Evolutionary conservation across 345 rosid species (phyloP).

Genomic region (Moricandia arvensis): DNA sequence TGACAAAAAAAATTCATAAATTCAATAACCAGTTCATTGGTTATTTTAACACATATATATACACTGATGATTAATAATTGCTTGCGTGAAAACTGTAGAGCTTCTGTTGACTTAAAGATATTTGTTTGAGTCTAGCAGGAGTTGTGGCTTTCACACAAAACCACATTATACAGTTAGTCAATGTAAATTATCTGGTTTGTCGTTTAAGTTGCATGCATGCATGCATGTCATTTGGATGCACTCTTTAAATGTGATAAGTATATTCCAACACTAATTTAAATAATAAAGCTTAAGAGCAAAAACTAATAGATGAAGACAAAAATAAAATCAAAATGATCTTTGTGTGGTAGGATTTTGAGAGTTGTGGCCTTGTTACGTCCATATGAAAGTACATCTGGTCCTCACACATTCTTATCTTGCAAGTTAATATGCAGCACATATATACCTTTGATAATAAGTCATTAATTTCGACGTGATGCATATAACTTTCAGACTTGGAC

Average conservation of each 20-base stretch:
- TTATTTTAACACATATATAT: neutral
- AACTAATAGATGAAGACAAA: neutral
- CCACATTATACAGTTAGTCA: conserved; percentile 20
- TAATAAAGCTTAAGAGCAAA: neutral
- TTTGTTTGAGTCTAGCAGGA: conserved; percentile 15
- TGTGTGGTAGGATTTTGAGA: conserved; percentile 24
- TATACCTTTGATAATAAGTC: conserved; percentile 21
- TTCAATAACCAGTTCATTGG: neutral
- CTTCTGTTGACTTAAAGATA: conserved; percentile 18
- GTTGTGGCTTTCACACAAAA: conserved; percentile 31
- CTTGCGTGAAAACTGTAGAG: neutral
- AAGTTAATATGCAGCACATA: conserved; percentile 16
- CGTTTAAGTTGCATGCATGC: conserved; percentile 39
- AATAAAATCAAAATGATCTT: neutral
- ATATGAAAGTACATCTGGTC: conserved; percentile 34
- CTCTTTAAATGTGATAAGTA: conserved; percentile 32
- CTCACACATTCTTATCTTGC: conserved; percentile 24
- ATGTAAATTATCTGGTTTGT: conserved; percentile 23
- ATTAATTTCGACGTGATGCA: conserved; percentile 20
- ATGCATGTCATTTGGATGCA: conserved; percentile 31
- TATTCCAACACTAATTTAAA: conserved; percentile 36
- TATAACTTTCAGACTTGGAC: neutral
- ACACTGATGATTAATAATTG: neutral
- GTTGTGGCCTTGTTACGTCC: conserved; percentile 33
- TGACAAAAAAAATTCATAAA: neutral